A percentile compares a stretch with the other conserved stretches of the same genome.
These are phyloP conservation scores for Zygoascus biomembranicola DNA, from an alignment of 805 yeast species.

Conservation along the genomic window DNA sequence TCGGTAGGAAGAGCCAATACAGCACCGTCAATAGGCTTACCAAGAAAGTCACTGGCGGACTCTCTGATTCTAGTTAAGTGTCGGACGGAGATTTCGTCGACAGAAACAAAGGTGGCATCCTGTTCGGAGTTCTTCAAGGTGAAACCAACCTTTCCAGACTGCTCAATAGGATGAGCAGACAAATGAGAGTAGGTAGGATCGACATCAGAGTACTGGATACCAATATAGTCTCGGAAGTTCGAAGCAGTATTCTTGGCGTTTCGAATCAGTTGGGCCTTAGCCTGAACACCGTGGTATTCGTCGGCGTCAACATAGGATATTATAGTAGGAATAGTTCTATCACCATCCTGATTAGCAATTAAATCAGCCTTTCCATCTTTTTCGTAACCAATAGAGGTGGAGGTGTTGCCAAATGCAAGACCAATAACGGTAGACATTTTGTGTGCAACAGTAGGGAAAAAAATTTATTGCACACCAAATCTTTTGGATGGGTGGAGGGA, in stretches of 20 bases:
- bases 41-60: constrained; percentile 91
- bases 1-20: constrained; percentile 90
- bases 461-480: neutral
- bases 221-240: constrained; percentile 90
- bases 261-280: constrained; percentile 84
- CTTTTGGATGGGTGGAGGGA: no score
- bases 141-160: constrained; percentile 62
- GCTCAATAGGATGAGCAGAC: constrained; percentile 60
- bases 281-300: constrained; percentile 97
- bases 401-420: constrained; percentile 91
- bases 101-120: constrained; percentile 49
- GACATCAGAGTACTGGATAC: constrained; percentile 60
- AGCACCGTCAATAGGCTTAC: constrained; percentile 68
- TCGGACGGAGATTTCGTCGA: constrained; percentile 74
- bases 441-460: neutral
- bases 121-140: constrained; percentile 34
- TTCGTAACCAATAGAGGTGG: constrained; percentile 89
- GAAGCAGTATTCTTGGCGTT: constrained; percentile 79
- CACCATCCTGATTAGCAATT: constrained; percentile 98
- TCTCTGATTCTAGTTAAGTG: constrained; percentile 72
- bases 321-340: constrained; percentile 90
- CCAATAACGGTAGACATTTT: constrained; percentile 64
- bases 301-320: constrained; percentile 88
- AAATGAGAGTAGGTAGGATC: constrained; percentile 55
- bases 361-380: constrained; percentile 89